Evolutionary conservation across 73 alveolate genomes (phyloP), one percentile per base, ranked within the genome.

Genomic region (Tetrahymena malaccensis): DNA sequence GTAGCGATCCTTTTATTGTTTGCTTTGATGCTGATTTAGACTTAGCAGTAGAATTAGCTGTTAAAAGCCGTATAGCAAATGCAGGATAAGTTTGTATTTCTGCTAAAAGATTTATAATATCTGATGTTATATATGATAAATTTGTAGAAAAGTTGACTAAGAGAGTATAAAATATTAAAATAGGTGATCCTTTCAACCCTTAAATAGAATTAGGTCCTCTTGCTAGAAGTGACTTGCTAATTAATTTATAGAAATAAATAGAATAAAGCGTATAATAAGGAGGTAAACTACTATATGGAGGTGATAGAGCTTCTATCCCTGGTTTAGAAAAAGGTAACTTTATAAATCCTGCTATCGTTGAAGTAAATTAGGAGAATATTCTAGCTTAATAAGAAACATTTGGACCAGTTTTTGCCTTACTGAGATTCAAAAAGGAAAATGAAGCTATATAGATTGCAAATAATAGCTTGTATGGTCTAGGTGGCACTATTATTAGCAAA

Each of bases 1-100:
- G 99, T 4, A 94, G 98, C 43, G 99, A 98, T 96, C 98, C 99
- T n/a, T 98, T 97, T 70, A 97, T 98, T 94, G 99, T 98, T 35
- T 96, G 97, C 11, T 96, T 85, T 56, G 98, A 97, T 57, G 99
- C 99, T 37, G 98, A 98, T 85, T 27, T 97, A n/a, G 93, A 96
- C 4, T 34, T 55, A n/a, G 99, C 99, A 85, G 95, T 89, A 27
- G 57, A 94, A 44, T 94, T 85, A 34, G 99, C 98, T 15, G 94
- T 95, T 27, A 58, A 44, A 34, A 97, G 97, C 34, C 98, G 99
- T 96, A 44, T 97, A 7, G 97, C 96, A 55, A 96, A 94, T 34
- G 93, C 96, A 34, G 99, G 99, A 1, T 95, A 98, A 84, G 99
- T 98, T 17, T 98, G 99, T 97, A 97, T 97, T 56, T 97, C 97